Conservation (phyloP, 768 basidiomycete species). For the Lyophyllum semitale region DNA sequence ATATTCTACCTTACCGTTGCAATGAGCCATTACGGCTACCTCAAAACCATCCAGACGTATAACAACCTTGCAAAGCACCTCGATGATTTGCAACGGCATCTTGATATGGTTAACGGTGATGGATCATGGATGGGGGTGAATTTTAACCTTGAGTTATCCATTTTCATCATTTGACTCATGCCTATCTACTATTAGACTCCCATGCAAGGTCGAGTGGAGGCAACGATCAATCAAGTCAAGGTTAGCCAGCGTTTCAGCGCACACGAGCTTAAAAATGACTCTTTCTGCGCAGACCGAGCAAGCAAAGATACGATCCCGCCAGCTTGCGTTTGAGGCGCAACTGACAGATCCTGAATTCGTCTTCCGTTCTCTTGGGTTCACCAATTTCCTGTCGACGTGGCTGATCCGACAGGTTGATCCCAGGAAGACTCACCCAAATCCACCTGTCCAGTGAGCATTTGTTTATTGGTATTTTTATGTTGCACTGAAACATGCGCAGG, state of each 20-base stretch:
- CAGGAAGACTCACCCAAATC: slow-evolving; percentile 70
- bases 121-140: slow-evolving; percentile 83
- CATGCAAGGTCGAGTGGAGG: slow-evolving; percentile 74
- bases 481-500: slow-evolving; percentile 39
- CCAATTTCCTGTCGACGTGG: slow-evolving; percentile 93
- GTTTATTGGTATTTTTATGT: neutral
- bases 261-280: neutral
- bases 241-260: slow-evolving; percentile 31
- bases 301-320: slow-evolving; percentile 66
- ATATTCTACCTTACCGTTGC: slow-evolving; percentile 89
- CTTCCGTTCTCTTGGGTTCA: slow-evolving; percentile 77
- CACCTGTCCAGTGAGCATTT: slow-evolving; percentile 59
- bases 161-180: neutral
- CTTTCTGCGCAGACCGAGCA: slow-evolving; percentile 55
- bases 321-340: slow-evolving; percentile 83
- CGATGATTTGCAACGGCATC: slow-evolving; percentile 75
- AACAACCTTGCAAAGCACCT: slow-evolving; percentile 73
- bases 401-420: slow-evolving; percentile 90
- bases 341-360: slow-evolving; percentile 85
- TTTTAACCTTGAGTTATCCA: slow-evolving; percentile 4
- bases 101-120: slow-evolving; percentile 76
- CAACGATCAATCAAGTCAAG: slow-evolving; percentile 77
- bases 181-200: slow-evolving; percentile 49
- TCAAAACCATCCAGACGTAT: slow-evolving; percentile 77
- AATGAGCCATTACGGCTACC: slow-evolving; percentile 86